A percentile compares a stretch with the other conserved stretches of the same genome.
Evolutionary conservation across 495 filamentous ascomycete species (phyloP).

Genomic region (Xylaria palmicola): DNA sequence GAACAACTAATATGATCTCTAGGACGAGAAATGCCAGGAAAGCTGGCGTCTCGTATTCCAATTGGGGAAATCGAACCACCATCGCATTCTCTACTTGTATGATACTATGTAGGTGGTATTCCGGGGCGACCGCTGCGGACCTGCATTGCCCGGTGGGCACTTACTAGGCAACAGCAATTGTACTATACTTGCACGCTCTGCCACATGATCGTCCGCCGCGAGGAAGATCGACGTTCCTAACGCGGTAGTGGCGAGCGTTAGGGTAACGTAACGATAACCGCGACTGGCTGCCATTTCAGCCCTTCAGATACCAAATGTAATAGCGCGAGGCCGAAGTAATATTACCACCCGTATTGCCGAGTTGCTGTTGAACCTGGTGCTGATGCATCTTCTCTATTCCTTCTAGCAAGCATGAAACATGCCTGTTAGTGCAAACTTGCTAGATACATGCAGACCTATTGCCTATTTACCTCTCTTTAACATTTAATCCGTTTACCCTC

Average conservation of each 20-base stretch:
- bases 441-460: too few species aligned
- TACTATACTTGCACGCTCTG: background rate
- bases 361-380: background rate
- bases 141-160: background rate
- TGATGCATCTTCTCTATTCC: too few species aligned
- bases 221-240: background rate
- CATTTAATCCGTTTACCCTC: too few species aligned
- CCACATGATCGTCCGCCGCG: background rate
- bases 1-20: too few species aligned
- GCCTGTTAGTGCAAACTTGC: too few species aligned
- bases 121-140: background rate
- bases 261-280: background rate
- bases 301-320: background rate
- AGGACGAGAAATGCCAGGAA: too few species aligned
- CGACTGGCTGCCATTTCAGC: too few species aligned
- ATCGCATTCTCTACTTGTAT: too few species aligned
- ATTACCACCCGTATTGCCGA: background rate
- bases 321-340: background rate
- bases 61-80: too few species aligned
- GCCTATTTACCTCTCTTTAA: too few species aligned
- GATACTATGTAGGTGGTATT: background rate
- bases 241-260: background rate
- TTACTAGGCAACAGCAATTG: constrained; percentile 1
- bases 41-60: too few species aligned
- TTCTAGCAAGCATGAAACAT: too few species aligned